Percentiles rank a stretch among this genome's conserved stretches.
These are phyloP conservation scores for Blastobotrys parvus DNA, from an alignment of 805 yeast genomes.

Conservation along the genomic window DNA sequence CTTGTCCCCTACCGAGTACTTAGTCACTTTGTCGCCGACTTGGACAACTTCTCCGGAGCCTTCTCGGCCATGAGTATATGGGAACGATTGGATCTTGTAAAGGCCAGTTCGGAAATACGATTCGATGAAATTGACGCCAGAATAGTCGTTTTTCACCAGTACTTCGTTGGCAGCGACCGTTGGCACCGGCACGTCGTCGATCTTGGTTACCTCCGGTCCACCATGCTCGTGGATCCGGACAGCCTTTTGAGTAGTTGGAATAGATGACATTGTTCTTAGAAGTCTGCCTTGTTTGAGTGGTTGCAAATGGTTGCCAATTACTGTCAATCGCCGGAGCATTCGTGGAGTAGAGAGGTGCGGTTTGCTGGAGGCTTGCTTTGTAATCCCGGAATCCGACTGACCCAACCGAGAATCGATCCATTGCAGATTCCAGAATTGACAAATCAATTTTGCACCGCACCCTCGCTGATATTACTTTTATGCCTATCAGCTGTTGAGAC, in stretches of 20 bases:
- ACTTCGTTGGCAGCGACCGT: constrained; percentile 46
- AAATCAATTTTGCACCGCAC: too few species aligned
- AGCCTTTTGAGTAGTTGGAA: constrained; percentile 19
- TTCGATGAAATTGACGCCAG: constrained; percentile 82
- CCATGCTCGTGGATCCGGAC: constrained; percentile 42
- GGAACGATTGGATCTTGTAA: constrained; percentile 52
- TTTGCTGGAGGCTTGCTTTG: too few species aligned
- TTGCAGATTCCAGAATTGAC: too few species aligned
- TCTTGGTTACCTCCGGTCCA: constrained; percentile 51
- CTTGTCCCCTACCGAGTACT: constrained; percentile 58
- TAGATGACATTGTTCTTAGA: constrained; percentile 6
- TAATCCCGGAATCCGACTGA: too few species aligned
- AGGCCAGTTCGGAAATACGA: constrained; percentile 73
- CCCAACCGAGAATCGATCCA: too few species aligned
- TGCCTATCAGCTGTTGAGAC: too few species aligned
- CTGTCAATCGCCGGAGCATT: too few species aligned
- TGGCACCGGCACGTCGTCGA: constrained; percentile 54
- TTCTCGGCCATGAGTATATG: constrained; percentile 61
- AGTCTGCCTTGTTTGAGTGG: too few species aligned
- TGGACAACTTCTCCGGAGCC: constrained; percentile 55
- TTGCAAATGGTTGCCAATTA: too few species aligned
- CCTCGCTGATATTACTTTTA: too few species aligned
- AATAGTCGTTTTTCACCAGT: constrained; percentile 60
- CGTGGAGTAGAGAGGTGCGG: too few species aligned
- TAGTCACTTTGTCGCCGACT: constrained; percentile 49